Evolutionary conservation across 2,329 filamentous ascomycete species (phyloP), one percentile per base, ranked within the genome.

Genomic region (Monascus ruber): DNA sequence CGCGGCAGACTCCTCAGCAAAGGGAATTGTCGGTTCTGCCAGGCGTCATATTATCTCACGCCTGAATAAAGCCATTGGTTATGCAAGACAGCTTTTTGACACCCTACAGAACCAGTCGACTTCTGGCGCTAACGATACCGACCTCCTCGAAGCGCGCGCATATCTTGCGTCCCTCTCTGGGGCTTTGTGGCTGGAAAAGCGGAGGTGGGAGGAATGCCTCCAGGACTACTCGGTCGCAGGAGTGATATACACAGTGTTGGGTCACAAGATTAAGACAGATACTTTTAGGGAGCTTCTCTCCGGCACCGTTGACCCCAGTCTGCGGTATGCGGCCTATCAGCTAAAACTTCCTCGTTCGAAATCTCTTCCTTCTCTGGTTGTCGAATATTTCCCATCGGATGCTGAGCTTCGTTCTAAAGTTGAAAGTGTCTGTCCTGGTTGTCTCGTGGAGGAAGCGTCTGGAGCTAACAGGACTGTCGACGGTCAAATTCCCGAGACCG

Each of bases 281-380:
- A 69, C 83, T 29, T 91, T 85, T 70, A 87, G 84, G 56, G 89
- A 96, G 44, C 72, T 95, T 24, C 68, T 98, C 41, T 78, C 82
- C 35, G 81, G 84, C 52, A 93, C 84, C 4, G 81, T 94, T 45
- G 91, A 98, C 58, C 88, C 88, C 2, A 94, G 87, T 45, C 85
- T 98, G 53, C 81, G 89, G 46, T 96, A 93, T 60, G 88, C 88
- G 29, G 87, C 91, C 11, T 96, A 96, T 60, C 87, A 94, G 62
- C 74, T 87, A 58, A 83, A 89, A 58, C 76, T 94, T 27, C 84
- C 89, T 0, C 79, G 91, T 33, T 94, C 87, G 2, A 76, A 87
- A 39, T 81, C 88, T 2, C 81, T 94, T 36, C 74, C 82, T 0
- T 76, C 79, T 5, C 83, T 96, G 47, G 83, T 85, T 2, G 79